Conservation (phyloP, 345 rosid genomes). For the Salix udensis region DNA sequence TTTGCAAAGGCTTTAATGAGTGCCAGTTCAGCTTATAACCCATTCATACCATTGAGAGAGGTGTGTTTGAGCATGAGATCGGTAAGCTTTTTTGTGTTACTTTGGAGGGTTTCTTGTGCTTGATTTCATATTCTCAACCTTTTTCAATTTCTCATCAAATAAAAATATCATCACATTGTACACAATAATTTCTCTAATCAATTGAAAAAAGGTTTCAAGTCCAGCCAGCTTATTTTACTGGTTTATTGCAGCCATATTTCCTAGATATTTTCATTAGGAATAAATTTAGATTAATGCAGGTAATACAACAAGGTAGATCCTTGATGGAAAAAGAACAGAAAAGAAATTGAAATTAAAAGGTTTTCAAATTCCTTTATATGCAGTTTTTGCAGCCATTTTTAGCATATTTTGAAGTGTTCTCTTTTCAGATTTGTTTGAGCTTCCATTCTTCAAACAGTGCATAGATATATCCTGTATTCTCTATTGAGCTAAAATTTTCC, state of each 20-base stretch:
- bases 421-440: neutral
- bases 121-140: neutral
- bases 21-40: neutral
- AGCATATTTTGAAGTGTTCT: neutral
- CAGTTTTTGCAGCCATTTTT: neutral
- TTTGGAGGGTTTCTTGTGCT: neutral
- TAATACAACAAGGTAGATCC: neutral
- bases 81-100: neutral
- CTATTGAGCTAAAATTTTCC: conserved; percentile 6
- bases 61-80: neutral
- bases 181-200: neutral
- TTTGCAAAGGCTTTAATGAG: neutral
- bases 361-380: neutral
- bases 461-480: conserved; percentile 4
- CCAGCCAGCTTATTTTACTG: neutral
- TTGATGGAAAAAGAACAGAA: neutral
- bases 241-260: conserved; percentile 1
- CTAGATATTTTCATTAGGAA: neutral
- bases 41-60: neutral
- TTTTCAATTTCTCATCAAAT: neutral
- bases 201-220: neutral
- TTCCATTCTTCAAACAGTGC: conserved; percentile 8
- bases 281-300: neutral
- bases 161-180: neutral
- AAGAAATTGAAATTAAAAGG: neutral